Evolutionary conservation across 2,329 filamentous ascomycete species (phyloP), one percentile per base, ranked within the genome.

Genomic region (Rutstroemia sp.): DNA sequence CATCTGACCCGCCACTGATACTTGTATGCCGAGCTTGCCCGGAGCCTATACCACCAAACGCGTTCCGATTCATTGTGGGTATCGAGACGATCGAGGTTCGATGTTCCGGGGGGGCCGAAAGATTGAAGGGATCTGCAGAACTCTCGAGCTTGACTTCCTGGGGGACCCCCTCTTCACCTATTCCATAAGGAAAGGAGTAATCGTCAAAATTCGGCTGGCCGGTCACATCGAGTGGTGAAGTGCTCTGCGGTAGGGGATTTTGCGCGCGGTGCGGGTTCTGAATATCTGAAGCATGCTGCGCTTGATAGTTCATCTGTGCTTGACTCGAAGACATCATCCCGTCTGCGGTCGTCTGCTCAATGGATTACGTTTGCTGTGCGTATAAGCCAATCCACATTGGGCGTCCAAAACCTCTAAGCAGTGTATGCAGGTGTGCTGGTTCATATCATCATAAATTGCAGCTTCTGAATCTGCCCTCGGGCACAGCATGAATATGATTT

Each of bases 161-260:
- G 10, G 46, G 53, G 40, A 70, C 51, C 16, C 69, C 67, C 58
- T 73, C 73, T 55, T 75, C 75, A 23, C 72, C 60, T 9, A 78
- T 65, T 47, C 70, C 69, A 63, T 78, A 82, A 3, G 76, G 65
- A 62, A 81, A 82, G 21, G 75, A 70, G 63, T 81, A 82, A 60
- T 80, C 76, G 59, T 72, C 71, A 64, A 82, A 83, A 50, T 78
- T 39, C 10, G 47, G 46, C 38, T 61, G 60, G 47, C 60, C 62
- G 21, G 63, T 56, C 25, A 50, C 58, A 56, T 67, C 61, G 46
- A 64, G 60, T n/a, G 63, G 63, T 51, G 67, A 61, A 23, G 38
- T 27, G 19, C 30, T 36, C 7, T 55, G 53, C 39, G 63, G 61
- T 19, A 39, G 10, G 5, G 25, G 7, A 30, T 52, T 42, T 38